Conservation (phyloP, 257 asterid genomes). For the Anisodus tanguticus region DNA sequence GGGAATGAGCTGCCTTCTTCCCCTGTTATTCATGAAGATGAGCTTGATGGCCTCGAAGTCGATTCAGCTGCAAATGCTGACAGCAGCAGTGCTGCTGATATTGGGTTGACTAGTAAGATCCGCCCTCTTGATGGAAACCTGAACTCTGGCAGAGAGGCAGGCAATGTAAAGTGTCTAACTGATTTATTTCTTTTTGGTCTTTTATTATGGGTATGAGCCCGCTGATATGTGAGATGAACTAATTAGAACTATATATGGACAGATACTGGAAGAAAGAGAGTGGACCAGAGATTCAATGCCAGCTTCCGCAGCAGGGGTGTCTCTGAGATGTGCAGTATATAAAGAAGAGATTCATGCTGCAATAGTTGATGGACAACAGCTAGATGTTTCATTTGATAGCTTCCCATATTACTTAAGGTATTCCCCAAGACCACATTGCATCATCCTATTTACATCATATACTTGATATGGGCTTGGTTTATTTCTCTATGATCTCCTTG, state of each 20-base stretch:
- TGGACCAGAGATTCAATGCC: constrained; percentile 62
- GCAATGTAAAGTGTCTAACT: constrained; percentile 44
- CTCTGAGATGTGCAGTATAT: constrained; percentile 56
- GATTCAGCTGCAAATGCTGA: constrained; percentile 61
- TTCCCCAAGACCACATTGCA: neutral
- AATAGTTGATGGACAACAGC: constrained; percentile 59
- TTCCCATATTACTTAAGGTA: constrained; percentile 92
- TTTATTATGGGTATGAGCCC: constrained; percentile 16
- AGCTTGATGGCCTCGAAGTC: constrained; percentile 74
- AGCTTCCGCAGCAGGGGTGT: constrained; percentile 59
- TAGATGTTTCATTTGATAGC: constrained; percentile 78
- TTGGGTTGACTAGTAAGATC: constrained; percentile 55
- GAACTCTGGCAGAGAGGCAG: constrained; percentile 64
- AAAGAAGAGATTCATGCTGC: constrained; percentile 65
- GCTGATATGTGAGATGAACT: constrained; percentile 32
- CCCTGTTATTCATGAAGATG: constrained; percentile 68
- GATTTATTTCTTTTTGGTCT: constrained; percentile 33
- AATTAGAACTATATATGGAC: constrained; percentile 33
- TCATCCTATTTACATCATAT: neutral
- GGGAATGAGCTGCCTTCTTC: constrained; percentile 63
- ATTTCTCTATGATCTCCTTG: neutral
- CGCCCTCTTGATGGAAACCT: constrained; percentile 57
- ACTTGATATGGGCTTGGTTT: neutral
- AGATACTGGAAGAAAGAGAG: constrained; percentile 65
- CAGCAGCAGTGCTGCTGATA: constrained; percentile 58